These are phyloP conservation scores for Castanea sativa DNA, from an alignment of 306 rosid genomes.

Conservation along the genomic window DNA sequence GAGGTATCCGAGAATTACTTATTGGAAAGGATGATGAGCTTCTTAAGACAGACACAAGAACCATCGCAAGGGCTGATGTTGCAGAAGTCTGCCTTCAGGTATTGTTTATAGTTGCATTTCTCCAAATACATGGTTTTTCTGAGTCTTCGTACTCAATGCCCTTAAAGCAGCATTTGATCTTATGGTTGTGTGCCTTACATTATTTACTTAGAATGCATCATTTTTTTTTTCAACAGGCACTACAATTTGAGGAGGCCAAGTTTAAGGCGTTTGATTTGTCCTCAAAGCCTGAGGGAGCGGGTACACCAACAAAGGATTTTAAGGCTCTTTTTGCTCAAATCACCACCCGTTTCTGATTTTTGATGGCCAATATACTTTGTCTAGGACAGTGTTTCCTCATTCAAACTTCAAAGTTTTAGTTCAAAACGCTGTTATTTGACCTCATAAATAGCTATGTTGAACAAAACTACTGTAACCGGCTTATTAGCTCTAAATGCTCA, in stretches of 20 bases:
- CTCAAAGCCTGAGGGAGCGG: slow-evolving; percentile 78
- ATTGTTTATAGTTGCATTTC: slow-evolving; percentile 7
- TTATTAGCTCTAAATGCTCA: not conserved
- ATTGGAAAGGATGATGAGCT: slow-evolving; percentile 91
- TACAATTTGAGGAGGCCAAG: slow-evolving; percentile 70
- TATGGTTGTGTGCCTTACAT: not conserved
- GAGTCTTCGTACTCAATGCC: not conserved
- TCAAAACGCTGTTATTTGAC: not conserved
- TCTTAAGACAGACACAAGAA: slow-evolving; percentile 77
- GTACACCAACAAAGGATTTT: slow-evolving; percentile 82
- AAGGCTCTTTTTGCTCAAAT: slow-evolving; percentile 77
- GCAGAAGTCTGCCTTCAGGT: slow-evolving; percentile 97
- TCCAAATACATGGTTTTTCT: not conserved
- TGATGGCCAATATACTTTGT: not conserved
- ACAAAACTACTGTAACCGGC: too few species aligned
- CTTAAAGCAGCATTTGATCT: not conserved
- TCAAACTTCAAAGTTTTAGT: not conserved
- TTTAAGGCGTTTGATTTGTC: slow-evolving; percentile 86
- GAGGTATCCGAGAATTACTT: slow-evolving; percentile 75
- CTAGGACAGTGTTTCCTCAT: too few species aligned
- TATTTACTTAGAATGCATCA: not conserved
- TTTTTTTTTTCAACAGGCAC: slow-evolving; percentile 45
- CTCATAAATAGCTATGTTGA: not conserved
- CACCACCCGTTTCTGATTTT: slow-evolving; percentile 52
- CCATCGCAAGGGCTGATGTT: slow-evolving; percentile 80